phyloP scores from a whole-genome alignment of 768 basidiomycete genomes.

The Trichaptum fuscoviolaceum region DNA sequence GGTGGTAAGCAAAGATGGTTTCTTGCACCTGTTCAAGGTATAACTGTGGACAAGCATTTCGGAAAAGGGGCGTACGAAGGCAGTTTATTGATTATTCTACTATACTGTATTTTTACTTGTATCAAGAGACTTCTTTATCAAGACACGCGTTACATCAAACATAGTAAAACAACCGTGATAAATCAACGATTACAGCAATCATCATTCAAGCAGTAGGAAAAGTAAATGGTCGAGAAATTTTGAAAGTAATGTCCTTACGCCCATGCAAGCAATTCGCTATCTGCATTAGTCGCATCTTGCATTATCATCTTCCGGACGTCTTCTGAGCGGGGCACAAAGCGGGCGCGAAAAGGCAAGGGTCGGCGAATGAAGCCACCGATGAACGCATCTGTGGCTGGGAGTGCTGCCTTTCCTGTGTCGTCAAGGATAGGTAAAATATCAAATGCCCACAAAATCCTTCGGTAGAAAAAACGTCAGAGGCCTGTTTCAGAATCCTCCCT shows the following conservation, averaged over 20 bases:
- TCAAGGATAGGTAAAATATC: conserved; percentile 10
- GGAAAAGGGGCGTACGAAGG: not conserved
- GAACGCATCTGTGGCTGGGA: conserved; percentile 3
- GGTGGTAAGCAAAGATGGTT: too few species aligned
- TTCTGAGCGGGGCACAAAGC: conserved; percentile 1
- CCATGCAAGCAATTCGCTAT: conserved; percentile 3
- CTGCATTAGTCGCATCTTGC: not conserved
- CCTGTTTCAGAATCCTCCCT: not conserved
- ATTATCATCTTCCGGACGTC: not conserved
- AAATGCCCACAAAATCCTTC: conserved; percentile 16
- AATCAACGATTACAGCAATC: not conserved
- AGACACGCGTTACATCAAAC: not conserved
- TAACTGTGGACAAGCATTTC: too few species aligned
- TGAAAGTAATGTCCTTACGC: not conserved
- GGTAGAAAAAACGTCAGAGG: not conserved
- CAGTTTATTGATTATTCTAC: not conserved
- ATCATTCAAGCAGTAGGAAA: not conserved
- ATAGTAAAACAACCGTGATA: not conserved
- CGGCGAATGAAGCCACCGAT: not conserved
- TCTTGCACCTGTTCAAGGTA: too few species aligned
- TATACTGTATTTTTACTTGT: not conserved
- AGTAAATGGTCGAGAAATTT: too few species aligned
- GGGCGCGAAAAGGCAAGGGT: not conserved
- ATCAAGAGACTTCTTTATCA: not conserved
- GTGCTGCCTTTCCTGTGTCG: not conserved